Conservation (phyloP, 495 filamentous ascomycete genomes). For the Podospora sp. region DNA sequence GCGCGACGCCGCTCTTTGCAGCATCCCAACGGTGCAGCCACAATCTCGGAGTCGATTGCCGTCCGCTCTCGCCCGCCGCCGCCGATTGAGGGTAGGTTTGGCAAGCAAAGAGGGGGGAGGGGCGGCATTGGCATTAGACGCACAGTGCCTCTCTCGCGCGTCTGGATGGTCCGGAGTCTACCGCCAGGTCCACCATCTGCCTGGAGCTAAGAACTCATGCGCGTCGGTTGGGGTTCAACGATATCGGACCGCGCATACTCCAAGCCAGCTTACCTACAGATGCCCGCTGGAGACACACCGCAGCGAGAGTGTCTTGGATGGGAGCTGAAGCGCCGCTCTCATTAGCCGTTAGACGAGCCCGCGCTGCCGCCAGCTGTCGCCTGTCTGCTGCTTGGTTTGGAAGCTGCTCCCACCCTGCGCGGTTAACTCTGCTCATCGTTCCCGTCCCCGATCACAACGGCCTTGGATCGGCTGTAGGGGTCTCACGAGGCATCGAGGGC, state of each 20-base stretch:
- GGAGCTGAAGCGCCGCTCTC: slow-evolving; percentile 24
- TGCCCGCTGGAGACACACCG: slow-evolving; percentile 10
- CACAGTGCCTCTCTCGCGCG: slow-evolving; percentile 17
- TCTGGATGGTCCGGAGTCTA: slow-evolving; percentile 7
- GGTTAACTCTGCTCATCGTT: slow-evolving; percentile 30
- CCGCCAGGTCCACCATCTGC: slow-evolving; percentile 19
- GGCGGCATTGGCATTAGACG: slow-evolving; percentile 10
- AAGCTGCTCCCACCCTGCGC: slow-evolving; percentile 28
- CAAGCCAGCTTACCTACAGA: not conserved
- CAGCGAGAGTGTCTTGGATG: slow-evolving; percentile 17
- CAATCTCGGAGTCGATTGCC: slow-evolving; percentile 15
- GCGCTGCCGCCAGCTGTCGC: slow-evolving; percentile 22
- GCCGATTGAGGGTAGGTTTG: not conserved
- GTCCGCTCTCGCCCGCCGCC: not conserved
- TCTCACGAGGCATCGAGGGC: slow-evolving; percentile 17
- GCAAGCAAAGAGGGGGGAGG: not conserved
- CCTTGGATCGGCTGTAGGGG: slow-evolving; percentile 28
- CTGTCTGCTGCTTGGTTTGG: not conserved
- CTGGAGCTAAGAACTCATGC: slow-evolving; percentile 8
- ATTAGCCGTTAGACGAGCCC: slow-evolving; percentile 28
- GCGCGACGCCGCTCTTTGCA: slow-evolving; percentile 5
- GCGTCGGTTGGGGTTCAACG: slow-evolving; percentile 17
- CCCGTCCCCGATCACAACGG: slow-evolving; percentile 32
- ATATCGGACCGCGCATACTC: slow-evolving; percentile 25
- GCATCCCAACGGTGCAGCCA: slow-evolving; percentile 14